Evolutionary conservation across 2,329 filamentous ascomycete genomes (phyloP).

Genomic region (Cadophora sp.): DNA sequence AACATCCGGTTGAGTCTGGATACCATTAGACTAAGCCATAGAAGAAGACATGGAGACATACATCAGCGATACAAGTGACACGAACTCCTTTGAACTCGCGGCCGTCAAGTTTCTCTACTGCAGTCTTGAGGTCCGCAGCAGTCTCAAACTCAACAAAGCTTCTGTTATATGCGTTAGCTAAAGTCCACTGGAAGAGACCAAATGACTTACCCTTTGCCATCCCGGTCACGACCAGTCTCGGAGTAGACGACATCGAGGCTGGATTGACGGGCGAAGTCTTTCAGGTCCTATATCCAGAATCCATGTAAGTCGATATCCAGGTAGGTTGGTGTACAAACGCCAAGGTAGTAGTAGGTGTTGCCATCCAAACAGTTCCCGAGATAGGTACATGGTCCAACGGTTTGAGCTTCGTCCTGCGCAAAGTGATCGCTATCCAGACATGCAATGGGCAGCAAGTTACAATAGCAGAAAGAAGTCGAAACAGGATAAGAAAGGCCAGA

Average conservation of each 20-base stretch:
- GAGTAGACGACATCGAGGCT: slow-evolving; percentile 98
- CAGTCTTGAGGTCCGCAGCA: slow-evolving; percentile 83
- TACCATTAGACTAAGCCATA: slow-evolving; percentile 42
- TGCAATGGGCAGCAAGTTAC: slow-evolving; percentile 39
- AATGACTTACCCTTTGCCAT: slow-evolving; percentile 82
- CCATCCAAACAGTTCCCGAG: slow-evolving; percentile 41
- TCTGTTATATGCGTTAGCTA: slow-evolving; percentile 36
- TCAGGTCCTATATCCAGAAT: slow-evolving; percentile 91
- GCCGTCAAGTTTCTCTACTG: slow-evolving; percentile 93
- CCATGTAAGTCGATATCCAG: slow-evolving; percentile 75
- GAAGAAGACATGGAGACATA: slow-evolving; percentile 54
- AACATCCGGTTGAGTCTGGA: slow-evolving; percentile 80
- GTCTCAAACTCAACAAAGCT: slow-evolving; percentile 99
- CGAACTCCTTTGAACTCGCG: slow-evolving; percentile 90
- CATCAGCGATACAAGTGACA: slow-evolving; percentile 87
- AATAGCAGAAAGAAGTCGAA: slow-evolving; percentile 44
- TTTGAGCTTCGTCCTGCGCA: slow-evolving; percentile 38
- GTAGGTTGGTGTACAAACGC: slow-evolving; percentile 42
- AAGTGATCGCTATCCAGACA: slow-evolving; percentile 41
- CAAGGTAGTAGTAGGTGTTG: slow-evolving; percentile 40
- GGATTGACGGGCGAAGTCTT: slow-evolving; percentile 98
- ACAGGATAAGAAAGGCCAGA: slow-evolving; percentile 44
- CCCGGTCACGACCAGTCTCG: slow-evolving; percentile 90
- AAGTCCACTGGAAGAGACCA: slow-evolving; percentile 4
- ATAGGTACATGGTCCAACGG: slow-evolving; percentile 42